Base-by-base conservation (phyloP, 768 basidiomycete genomes). In the Termitomyces sp. region DNA sequence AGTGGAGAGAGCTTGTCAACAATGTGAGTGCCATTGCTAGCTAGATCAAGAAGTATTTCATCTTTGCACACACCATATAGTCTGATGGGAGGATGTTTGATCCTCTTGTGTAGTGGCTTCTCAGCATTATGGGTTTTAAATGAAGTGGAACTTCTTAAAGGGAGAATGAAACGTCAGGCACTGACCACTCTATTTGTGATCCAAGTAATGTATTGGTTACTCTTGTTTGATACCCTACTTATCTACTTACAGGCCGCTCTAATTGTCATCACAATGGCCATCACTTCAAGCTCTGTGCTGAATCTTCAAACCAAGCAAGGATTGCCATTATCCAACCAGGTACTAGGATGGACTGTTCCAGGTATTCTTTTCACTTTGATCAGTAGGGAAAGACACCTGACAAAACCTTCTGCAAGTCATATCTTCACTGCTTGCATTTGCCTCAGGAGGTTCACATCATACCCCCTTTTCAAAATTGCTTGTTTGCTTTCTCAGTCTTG, bases 401-500 rank as follows among this genome's bases (percentile, higher is more conserved):
- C 23, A 13, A 23, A 27, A 36, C 9, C 13, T 15, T 48, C 45
- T 18, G 53, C n/a, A n/a, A 87, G 86, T 72, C 38, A 54, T 73
- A 39, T 78, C 81, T 4, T 81, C 83, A 3, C 47, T 74, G 38
- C 70, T 82, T 18, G 83, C 86, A 2, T 83, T 85, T 62, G 38
- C 75, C 1, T 68, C 70, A 23, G 64, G 59, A 48, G 65, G 61
- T 42, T 56, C 67, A 32, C 69, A 76, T 54, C 68, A 68, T 22
- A 75, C 69, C 5, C 68, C 78, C 2, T 67, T 68, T 48, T 78
- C 83, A 1, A 85, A 80, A 60, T 72, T 87, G 12, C 68, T 86
- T 31, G 74, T 76, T 25, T 82, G 84, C 62, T 89, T 89, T 66
- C 77, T 91, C 42, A 82, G 84, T 5, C 88, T 92, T 57, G 80